These are phyloP conservation scores for Escovopsis sp. DNA, from an alignment of 2,329 filamentous ascomycete species.

Conservation along the genomic window DNA sequence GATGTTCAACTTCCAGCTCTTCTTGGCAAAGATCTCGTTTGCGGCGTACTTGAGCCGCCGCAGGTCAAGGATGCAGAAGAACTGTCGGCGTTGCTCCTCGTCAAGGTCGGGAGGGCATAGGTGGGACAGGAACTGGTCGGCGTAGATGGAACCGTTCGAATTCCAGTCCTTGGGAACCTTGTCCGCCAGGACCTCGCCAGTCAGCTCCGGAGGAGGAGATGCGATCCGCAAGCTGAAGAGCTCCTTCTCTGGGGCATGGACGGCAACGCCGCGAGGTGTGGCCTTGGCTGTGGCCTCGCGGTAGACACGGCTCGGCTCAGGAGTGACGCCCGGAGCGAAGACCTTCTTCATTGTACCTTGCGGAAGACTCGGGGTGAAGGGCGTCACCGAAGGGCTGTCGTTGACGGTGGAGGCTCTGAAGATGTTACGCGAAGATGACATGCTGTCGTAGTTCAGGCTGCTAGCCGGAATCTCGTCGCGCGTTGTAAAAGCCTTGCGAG, in stretches of 20 bases:
- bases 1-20: conserved; percentile 49
- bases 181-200: conserved; percentile 38
- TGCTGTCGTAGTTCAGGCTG: conserved; percentile 21
- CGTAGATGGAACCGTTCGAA: conserved; percentile 40
- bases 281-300: conserved; percentile 32
- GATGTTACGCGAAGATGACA: conserved; percentile 25
- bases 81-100: conserved; percentile 45
- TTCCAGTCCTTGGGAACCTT: conserved; percentile 39
- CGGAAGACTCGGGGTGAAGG: conserved; percentile 33
- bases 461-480: conserved; percentile 22
- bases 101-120: conserved; percentile 43
- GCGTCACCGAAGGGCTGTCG: conserved; percentile 16
- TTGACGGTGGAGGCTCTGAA: conserved; percentile 25
- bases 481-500: conserved; percentile 20
- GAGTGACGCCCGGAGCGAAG: conserved; percentile 31
- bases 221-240: conserved; percentile 45
- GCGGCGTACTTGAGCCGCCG: conserved; percentile 47
- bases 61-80: conserved; percentile 48
- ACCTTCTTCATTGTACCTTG: conserved; percentile 31
- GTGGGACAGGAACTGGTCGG: conserved; percentile 43
- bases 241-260: conserved; percentile 33
- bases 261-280: conserved; percentile 33
- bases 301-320: conserved; percentile 27
- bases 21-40: conserved; percentile 44
- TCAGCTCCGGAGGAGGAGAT: conserved; percentile 40